Evolutionary conservation across 1,139 yeast genomes (phyloP), one percentile per base, ranked within the genome.

Genomic region (Spathaspora sp.): DNA sequence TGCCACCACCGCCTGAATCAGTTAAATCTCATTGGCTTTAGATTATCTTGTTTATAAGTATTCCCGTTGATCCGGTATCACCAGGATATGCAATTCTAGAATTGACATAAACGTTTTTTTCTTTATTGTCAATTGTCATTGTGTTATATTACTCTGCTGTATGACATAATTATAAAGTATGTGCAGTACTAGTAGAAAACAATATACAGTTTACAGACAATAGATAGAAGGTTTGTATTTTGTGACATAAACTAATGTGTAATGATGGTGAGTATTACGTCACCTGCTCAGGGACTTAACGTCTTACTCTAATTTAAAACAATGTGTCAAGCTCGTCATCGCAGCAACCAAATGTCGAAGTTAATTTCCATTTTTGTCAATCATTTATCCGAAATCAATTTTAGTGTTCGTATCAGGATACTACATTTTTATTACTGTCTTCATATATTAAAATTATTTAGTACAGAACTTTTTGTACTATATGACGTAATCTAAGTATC

Each of bases 101-200:
- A 4, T 31, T 15, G 33, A 15, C 15, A 31, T 31, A 31, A 31
- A 10, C 13, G 18, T 13, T 6, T 31, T 13, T 6, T 31, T 15
- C 6, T 31, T 9, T n/a, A n/a, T n/a, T 15, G 8, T 31, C 7
- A 31, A 15, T 8, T 7, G 10, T 15, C 34, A 13, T 13, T 31
- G 36, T 31, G 18, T 15, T 15, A 31, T 31, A 11, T 10, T 10
- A 27, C 10, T 10, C 31, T 27, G 31, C 13, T n/a, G 18, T 31
- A 31, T 31, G 36, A 31, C 36, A 31, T 31, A 31, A 31, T 27
- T n/a, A n/a, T n/a, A n/a, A n/a, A n/a, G n/a, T n/a, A n/a, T n/a
- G n/a, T n/a, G n/a, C n/a, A n/a, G n/a, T n/a, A n/a, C n/a, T n/a
- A n/a, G n/a, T n/a, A n/a, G n/a, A n/a, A n/a, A 18, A 31, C 18